Evolutionary conservation across 305 asterid genomes (phyloP).

Genomic region (Withania somnifera): DNA sequence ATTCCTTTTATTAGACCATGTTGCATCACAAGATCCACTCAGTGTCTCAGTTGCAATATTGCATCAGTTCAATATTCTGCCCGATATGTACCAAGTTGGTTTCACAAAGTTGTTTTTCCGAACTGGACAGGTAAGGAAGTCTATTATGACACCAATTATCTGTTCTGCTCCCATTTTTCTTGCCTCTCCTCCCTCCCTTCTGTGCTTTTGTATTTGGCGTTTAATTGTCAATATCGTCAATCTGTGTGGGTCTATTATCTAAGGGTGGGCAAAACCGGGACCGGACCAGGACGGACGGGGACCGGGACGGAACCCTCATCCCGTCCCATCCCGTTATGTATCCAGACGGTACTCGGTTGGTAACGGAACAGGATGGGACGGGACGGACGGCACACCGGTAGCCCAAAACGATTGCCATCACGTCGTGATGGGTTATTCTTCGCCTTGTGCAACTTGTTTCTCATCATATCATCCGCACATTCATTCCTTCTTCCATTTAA

Average conservation of each 20-base stretch:
- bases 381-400: too few relatives aligned
- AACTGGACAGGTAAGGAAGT: slow-evolving; percentile 81
- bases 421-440: too few relatives aligned
- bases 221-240: background rate
- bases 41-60: slow-evolving; percentile 96
- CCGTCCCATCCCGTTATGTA: too few relatives aligned
- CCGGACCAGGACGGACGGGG: too few relatives aligned
- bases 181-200: background rate
- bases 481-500: too few relatives aligned
- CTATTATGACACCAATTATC: background rate
- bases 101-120: slow-evolving; percentile 95
- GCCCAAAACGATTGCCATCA: too few relatives aligned
- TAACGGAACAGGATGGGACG: too few relatives aligned
- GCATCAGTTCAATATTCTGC: slow-evolving; percentile 93
- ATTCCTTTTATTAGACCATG: slow-evolving; percentile 86
- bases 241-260: background rate
- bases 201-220: background rate
- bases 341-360: too few relatives aligned
- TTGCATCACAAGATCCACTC: slow-evolving; percentile 91
- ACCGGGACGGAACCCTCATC: too few relatives aligned
- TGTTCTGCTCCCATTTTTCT: background rate
- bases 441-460: too few relatives aligned
- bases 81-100: slow-evolving; percentile 99
- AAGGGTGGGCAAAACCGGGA: too few relatives aligned
- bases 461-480: too few relatives aligned